Evolutionary conservation across 306 rosid species (phyloP).

Genomic region (Acacia confusa): DNA sequence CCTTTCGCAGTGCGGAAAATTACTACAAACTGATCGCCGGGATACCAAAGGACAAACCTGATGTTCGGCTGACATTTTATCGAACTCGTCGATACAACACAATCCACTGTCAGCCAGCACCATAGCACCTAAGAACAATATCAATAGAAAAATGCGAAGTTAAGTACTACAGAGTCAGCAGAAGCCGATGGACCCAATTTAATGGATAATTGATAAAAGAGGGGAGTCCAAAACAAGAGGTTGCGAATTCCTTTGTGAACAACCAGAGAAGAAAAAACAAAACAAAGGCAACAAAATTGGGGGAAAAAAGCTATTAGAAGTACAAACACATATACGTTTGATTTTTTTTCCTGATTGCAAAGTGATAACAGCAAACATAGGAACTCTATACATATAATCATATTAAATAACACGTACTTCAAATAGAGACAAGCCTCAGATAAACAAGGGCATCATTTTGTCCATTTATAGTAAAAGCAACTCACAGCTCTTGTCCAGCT

Average conservation of each 20-base stretch:
- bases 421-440: conserved; percentile 22
- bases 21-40: conserved; percentile 27
- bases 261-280: neutral
- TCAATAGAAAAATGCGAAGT: conserved; percentile 21
- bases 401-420: conserved; percentile 21
- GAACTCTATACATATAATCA: neutral
- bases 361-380: conserved; percentile 1
- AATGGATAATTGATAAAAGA: neutral
- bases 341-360: neutral
- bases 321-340: neutral
- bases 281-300: neutral
- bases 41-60: conserved; percentile 62
- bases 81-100: conserved; percentile 95
- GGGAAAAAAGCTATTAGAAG: neutral
- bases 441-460: conserved; percentile 19
- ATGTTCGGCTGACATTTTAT: conserved; percentile 92
- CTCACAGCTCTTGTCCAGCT: neutral
- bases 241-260: neutral
- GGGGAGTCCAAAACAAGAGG: neutral
- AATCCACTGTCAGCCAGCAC: conserved; percentile 93
- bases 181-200: conserved; percentile 20
- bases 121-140: conserved; percentile 72
- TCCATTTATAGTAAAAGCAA: conserved; percentile 9
- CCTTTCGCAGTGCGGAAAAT: neutral
- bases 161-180: conserved; percentile 9